Evolutionary conservation across 345 rosid species (phyloP).

Genomic region (Pugionium dolabratum): DNA sequence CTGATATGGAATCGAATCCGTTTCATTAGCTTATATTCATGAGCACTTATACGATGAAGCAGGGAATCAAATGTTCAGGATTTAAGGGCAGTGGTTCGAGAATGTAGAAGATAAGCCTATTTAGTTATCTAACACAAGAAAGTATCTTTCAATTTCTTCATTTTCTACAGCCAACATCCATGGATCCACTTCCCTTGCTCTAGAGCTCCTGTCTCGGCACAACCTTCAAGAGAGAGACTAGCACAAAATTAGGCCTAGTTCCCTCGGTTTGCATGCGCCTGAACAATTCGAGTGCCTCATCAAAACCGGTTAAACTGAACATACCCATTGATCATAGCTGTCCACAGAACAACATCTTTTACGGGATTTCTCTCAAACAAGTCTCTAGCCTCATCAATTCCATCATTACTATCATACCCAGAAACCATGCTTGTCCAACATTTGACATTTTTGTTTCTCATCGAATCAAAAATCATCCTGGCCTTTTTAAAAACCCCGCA

Average conservation of each 20-base stretch:
- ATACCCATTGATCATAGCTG: constrained; percentile 86
- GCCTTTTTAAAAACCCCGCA: constrained; percentile 62
- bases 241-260: constrained; percentile 53
- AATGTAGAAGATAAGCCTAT: constrained; percentile 1
- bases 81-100: not conserved
- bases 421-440: constrained; percentile 77
- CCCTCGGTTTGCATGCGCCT: constrained; percentile 54
- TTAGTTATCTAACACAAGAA: constrained; percentile 7
- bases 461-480: constrained; percentile 46
- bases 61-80: too few relatives aligned
- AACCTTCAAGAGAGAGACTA: constrained; percentile 77
- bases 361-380: constrained; percentile 70
- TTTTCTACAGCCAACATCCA: constrained; percentile 39
- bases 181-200: constrained; percentile 90
- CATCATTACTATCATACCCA: constrained; percentile 59
- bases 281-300: constrained; percentile 59
- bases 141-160: constrained; percentile 20
- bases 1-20: too few relatives aligned
- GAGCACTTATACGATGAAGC: too few relatives aligned
- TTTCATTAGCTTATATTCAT: too few relatives aligned
- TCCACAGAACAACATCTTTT: constrained; percentile 74
- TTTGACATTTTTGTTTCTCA: constrained; percentile 58
- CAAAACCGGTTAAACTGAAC: constrained; percentile 64
- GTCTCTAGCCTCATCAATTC: constrained; percentile 57
- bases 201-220: constrained; percentile 70